Evolutionary conservation across 78 protist genomes (phyloP).

Genomic region (Dictyostelium capitatum): DNA sequence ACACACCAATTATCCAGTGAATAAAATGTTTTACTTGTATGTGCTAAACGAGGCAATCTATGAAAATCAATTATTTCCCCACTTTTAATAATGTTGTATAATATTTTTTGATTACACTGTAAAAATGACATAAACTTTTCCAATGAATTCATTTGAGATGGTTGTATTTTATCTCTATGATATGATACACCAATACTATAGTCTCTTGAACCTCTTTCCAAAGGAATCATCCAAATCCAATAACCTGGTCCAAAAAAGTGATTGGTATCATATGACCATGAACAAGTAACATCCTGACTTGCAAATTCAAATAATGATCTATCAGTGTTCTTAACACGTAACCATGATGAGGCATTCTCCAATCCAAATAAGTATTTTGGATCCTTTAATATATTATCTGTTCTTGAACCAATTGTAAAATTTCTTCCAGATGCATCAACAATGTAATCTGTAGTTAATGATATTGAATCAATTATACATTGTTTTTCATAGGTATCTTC

Average conservation of each 20-base stretch:
- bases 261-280: slow-evolving; percentile 56
- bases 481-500: neutral
- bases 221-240: slow-evolving; percentile 78
- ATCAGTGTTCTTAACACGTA: slow-evolving; percentile 46
- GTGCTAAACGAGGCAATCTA: slow-evolving; percentile 65
- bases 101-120: slow-evolving; percentile 54
- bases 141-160: slow-evolving; percentile 42
- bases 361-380: slow-evolving; percentile 54
- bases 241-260: slow-evolving; percentile 79
- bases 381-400: slow-evolving; percentile 58
- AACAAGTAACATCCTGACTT: slow-evolving; percentile 32
- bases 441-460: slow-evolving; percentile 45
- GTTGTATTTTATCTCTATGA: slow-evolving; percentile 47
- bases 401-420: slow-evolving; percentile 45
- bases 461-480: neutral
- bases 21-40: slow-evolving; percentile 31
- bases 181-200: slow-evolving; percentile 70
- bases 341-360: slow-evolving; percentile 45
- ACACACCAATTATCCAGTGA: slow-evolving; percentile 66
- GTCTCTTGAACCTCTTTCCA: slow-evolving; percentile 55
- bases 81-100: slow-evolving; percentile 51
- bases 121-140: slow-evolving; percentile 67
- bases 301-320: slow-evolving; percentile 22
- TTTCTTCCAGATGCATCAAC: slow-evolving; percentile 60
- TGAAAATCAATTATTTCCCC: slow-evolving; percentile 73